Conservation (phyloP, 148 eudicot genomes). For the Nyssa sinensis region DNA sequence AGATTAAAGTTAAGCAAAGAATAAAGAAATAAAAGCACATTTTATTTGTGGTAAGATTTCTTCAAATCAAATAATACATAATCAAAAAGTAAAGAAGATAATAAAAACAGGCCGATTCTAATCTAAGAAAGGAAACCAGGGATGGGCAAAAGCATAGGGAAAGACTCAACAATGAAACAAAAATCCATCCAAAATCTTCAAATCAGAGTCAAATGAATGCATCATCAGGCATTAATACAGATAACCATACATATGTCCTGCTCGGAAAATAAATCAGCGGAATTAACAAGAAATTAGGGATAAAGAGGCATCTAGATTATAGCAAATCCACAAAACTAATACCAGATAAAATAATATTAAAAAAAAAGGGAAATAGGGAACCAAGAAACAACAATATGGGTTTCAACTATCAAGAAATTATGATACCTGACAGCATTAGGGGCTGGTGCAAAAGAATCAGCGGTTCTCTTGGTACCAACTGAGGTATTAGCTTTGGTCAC, state of each 20-base stretch:
- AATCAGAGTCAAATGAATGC: not conserved
- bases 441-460: conserved; percentile 50
- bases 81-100: not conserved
- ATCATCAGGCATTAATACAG: not conserved
- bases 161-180: not conserved
- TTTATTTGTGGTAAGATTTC: not conserved
- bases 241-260: not conserved
- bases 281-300: no score
- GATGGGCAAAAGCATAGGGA: not conserved
- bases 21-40: not conserved
- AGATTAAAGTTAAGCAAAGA: not conserved
- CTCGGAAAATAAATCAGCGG: not conserved
- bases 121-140: not conserved
- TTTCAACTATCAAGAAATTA: not conserved
- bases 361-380: not conserved
- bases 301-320: no score
- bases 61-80: not conserved
- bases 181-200: not conserved
- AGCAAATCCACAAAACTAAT: no score
- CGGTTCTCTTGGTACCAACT: conserved; percentile 63
- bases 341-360: not conserved
- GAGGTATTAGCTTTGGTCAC: conserved; percentile 23
- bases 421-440: conserved; percentile 41
- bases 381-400: no score
- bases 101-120: not conserved